phyloP scores from a whole-genome alignment of 495 filamentous ascomycete genomes.

The Apodospora peruviana region DNA sequence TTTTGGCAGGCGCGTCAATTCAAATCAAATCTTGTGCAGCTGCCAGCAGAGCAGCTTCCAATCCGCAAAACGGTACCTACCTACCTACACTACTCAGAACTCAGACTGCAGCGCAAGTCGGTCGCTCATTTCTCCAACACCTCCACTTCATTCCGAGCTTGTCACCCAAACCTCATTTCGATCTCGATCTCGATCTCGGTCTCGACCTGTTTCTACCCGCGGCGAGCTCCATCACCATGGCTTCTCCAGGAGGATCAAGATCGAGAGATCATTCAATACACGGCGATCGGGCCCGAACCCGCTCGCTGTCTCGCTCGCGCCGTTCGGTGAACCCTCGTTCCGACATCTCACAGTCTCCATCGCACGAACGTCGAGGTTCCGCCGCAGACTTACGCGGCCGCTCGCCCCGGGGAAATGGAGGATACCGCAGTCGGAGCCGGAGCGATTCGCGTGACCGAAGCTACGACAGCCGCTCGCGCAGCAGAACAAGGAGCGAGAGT shows the following conservation, averaged over 20 bases:
- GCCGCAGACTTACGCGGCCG: slow-evolving; percentile 14
- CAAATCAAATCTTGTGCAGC: too few relatives aligned
- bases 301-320: not conserved
- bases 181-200: too few relatives aligned
- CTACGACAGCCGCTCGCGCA: slow-evolving; percentile 22
- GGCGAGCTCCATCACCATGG: too few relatives aligned
- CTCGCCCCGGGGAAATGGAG: slow-evolving; percentile 26
- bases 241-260: slow-evolving; percentile 10
- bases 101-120: too few relatives aligned
- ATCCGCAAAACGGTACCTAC: too few relatives aligned
- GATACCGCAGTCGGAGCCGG: slow-evolving; percentile 5
- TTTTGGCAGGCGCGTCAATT: not conserved
- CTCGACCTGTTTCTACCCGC: too few relatives aligned
- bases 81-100: too few relatives aligned
- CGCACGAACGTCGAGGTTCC: slow-evolving; percentile 16
- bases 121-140: too few relatives aligned
- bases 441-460: slow-evolving; percentile 13
- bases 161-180: not conserved
- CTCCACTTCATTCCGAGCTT: not conserved
- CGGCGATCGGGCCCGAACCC: slow-evolving; percentile 6
- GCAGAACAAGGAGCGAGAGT: slow-evolving; percentile 25
- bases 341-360: slow-evolving; percentile 9
- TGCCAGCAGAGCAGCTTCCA: too few relatives aligned
- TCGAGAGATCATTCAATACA: slow-evolving; percentile 6
- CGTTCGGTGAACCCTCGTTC: not conserved